Conservation (phyloP, 768 basidiomycete genomes). For the Lactifluus piperatus region DNA sequence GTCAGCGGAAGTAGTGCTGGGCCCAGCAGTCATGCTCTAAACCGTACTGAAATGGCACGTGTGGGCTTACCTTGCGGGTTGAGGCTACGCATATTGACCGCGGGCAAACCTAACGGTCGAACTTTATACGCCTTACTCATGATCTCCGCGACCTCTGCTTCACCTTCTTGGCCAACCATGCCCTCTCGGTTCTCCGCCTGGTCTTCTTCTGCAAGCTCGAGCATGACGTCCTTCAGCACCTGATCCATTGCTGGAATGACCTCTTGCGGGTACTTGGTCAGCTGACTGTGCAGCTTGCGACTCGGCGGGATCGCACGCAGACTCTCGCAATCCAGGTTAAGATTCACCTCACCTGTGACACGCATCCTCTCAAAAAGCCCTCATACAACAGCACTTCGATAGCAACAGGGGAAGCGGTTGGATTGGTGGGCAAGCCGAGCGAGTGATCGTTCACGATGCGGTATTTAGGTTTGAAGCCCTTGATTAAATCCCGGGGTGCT, state of each 20-base stretch:
- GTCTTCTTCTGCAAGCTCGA: slow-evolving; percentile 79
- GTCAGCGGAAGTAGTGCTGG: slow-evolving; percentile 91
- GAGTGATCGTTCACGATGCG: slow-evolving; percentile 63
- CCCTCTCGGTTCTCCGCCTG: slow-evolving; percentile 59
- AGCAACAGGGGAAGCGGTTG: slow-evolving; percentile 51
- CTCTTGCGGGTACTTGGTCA: slow-evolving; percentile 94
- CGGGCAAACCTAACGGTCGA: slow-evolving; percentile 75
- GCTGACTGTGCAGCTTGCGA: slow-evolving; percentile 74
- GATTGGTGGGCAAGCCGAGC: slow-evolving; percentile 41
- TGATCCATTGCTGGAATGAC: slow-evolving; percentile 97
- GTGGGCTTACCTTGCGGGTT: slow-evolving; percentile 73
- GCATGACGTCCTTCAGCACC: slow-evolving; percentile 85
- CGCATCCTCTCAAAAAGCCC: slow-evolving; percentile 74
- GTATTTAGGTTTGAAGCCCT: slow-evolving; percentile 90
- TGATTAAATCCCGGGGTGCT: slow-evolving; percentile 79
- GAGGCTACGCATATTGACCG: slow-evolving; percentile 90
- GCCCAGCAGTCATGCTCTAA: not conserved
- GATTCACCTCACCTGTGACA: slow-evolving; percentile 79
- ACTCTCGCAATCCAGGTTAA: slow-evolving; percentile 87
- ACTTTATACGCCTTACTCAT: slow-evolving; percentile 87
- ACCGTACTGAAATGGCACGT: not conserved
- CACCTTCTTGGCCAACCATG: slow-evolving; percentile 68
- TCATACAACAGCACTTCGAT: slow-evolving; percentile 71
- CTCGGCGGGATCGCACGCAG: slow-evolving; percentile 78
- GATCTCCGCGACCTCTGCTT: slow-evolving; percentile 84